Conservation (phyloP, 306 rosid genomes). For the Echinosophora koreensis region DNA sequence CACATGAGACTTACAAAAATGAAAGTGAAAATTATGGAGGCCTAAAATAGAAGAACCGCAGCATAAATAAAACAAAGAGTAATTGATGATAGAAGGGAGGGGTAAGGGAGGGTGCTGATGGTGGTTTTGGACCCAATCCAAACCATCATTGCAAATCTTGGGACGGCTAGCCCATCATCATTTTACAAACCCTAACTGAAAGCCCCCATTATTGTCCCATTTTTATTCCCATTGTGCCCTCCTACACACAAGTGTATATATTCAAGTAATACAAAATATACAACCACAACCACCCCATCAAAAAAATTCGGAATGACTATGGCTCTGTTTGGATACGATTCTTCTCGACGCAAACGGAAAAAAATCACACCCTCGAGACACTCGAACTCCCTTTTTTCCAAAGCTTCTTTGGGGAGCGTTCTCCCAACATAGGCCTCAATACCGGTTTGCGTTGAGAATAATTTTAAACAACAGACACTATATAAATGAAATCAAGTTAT, state of each 20-base stretch:
- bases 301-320: too few relatives aligned
- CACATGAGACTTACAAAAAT: slow-evolving; percentile 54
- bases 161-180: slow-evolving; percentile 99
- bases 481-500: neutral
- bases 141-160: slow-evolving; percentile 99
- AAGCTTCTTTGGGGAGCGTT: too few relatives aligned
- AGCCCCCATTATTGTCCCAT: slow-evolving; percentile 70
- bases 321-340: too few relatives aligned
- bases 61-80: slow-evolving; percentile 63
- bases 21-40: slow-evolving; percentile 43
- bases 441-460: too few relatives aligned
- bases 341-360: too few relatives aligned
- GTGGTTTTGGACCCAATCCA: slow-evolving; percentile 94
- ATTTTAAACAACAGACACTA: too few relatives aligned
- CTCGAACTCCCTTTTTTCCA: too few relatives aligned
- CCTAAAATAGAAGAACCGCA: slow-evolving; percentile 49
- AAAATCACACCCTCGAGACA: too few relatives aligned
- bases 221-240: slow-evolving; percentile 58
- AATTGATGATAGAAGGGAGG: slow-evolving; percentile 57
- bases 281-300: neutral
- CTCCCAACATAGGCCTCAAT: too few relatives aligned
- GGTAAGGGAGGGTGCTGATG: slow-evolving; percentile 55
- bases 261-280: neutral
- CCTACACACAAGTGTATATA: neutral
- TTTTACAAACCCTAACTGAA: slow-evolving; percentile 78